phyloP scores from a whole-genome alignment of 805 yeast species.

The Teunomyces pallodes region DNA sequence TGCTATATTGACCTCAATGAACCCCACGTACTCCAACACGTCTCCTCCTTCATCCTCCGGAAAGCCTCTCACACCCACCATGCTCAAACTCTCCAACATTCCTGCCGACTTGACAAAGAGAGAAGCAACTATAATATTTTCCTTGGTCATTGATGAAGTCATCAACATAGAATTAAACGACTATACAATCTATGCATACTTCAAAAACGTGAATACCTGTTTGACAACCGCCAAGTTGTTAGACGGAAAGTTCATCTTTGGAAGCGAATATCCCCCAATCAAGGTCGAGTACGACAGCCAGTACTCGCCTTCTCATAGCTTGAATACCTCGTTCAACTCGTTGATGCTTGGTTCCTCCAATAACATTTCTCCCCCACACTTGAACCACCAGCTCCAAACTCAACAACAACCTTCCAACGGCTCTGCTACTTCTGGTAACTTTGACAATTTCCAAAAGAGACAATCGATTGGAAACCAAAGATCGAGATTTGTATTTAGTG shows the following conservation, averaged over 20 bases:
- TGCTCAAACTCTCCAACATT: constrained; percentile 44
- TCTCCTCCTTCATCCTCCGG: constrained; percentile 7
- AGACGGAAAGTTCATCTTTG: constrained; percentile 41
- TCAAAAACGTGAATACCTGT: constrained; percentile 38
- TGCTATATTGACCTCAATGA: constrained; percentile 2
- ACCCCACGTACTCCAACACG: constrained; percentile 1
- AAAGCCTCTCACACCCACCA: constrained; percentile 12
- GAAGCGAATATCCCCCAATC: constrained; percentile 33
- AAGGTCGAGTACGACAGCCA: constrained; percentile 33
- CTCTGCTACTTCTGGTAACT: constrained; percentile 2
- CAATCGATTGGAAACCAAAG: constrained; percentile 57
- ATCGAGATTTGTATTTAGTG: constrained; percentile 69
- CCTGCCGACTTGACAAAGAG: constrained; percentile 64
- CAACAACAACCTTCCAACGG: constrained; percentile 2
- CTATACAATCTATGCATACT: constrained; percentile 30
- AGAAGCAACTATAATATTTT: constrained; percentile 66
- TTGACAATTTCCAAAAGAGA: constrained; percentile 43
- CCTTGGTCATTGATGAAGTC: constrained; percentile 64
- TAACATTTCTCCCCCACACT: constrained; percentile 35
- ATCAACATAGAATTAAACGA: constrained; percentile 47
- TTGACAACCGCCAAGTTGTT: constrained; percentile 38
- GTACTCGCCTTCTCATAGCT: constrained; percentile 14
- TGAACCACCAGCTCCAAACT: constrained; percentile 12
- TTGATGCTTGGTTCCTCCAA: constrained; percentile 23
- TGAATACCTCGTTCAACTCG: constrained; percentile 20